A percentile compares a stretch with the other conserved stretches of the same genome.
Evolutionary conservation across 495 filamentous ascomycete species (phyloP).

Genomic region (Podospora tetraspora): DNA sequence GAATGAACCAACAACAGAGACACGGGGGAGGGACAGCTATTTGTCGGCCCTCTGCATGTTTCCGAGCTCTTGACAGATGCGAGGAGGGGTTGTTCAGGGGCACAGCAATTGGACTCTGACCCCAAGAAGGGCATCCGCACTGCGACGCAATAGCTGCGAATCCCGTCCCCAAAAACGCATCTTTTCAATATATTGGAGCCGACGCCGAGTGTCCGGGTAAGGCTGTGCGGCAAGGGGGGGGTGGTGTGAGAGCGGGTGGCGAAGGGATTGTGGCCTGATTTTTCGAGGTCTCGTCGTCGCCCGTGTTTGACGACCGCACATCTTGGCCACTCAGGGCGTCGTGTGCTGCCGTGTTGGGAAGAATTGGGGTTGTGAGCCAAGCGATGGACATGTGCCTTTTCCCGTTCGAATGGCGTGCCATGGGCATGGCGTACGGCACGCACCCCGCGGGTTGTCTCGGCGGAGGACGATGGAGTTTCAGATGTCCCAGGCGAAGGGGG

Average conservation of each 20-base stretch:
- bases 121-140: slow-evolving; percentile 1
- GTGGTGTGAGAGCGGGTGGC: neutral
- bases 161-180: slow-evolving; percentile 1
- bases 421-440: neutral
- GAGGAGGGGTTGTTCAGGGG: slow-evolving; percentile 1
- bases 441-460: neutral
- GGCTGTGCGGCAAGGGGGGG: neutral
- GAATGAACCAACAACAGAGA: neutral
- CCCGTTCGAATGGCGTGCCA: neutral
- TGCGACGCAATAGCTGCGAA: neutral
- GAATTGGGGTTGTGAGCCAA: neutral
- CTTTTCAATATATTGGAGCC: slow-evolving; percentile 5
- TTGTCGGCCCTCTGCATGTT: neutral
- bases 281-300: neutral
- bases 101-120: neutral
- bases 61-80: neutral
- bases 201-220: neutral
- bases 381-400: neutral
- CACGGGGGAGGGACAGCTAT: neutral
- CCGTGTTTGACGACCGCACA: neutral
- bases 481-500: neutral
- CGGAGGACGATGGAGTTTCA: neutral
- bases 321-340: neutral
- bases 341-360: neutral
- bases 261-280: neutral